Evolutionary conservation across 306 rosid genomes (phyloP), one percentile per base, ranked within the genome.

Genomic region (Biancaea sappan): DNA sequence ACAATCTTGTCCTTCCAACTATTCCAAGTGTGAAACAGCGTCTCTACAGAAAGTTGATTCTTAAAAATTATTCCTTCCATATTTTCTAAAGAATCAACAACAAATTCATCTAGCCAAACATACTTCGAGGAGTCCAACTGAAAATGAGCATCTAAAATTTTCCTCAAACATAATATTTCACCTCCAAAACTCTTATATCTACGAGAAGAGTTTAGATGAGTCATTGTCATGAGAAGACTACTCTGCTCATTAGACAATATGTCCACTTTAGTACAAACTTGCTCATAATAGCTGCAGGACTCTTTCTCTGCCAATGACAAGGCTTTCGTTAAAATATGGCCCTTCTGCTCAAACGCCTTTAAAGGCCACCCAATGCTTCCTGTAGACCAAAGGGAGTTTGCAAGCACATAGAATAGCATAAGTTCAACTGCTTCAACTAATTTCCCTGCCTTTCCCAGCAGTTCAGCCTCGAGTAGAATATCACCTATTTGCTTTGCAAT

Each of bases 361-460:
- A 89, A 69, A 28, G 93, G 97, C 96, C 97, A 92, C 14, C 89
- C 93, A 67, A 80, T 76, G 47, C 89, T 77, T 65, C 91, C 91
- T 1, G 52, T 40, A 11, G 86, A 81, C 96, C 97, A 92, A 60
- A 89, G 88, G 63, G 96, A 92, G 72, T 74, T 81, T 38, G 82
- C 74, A 18, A 86, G 78, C 21, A 88, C 89, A 46, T 83, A 82
- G 2, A 40, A 63, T n/a, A 90, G 66, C 62, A 82, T 19, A 26
- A 76, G 87, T 26, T 16, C 80, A 48, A 72, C 83, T 5, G 96
- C 96, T 16, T 88, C 84, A 28, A 11, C 40, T 66, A 78, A 86
- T 51, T 86, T 77, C 29, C 88, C 81, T 22, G 83, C 92, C 79
- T 86, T 88, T 29, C 77, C 92, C 1, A 88, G 80, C 59, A 86